Evolutionary conservation across 306 rosid genomes (phyloP).

Genomic region (Crotalaria pallida): DNA sequence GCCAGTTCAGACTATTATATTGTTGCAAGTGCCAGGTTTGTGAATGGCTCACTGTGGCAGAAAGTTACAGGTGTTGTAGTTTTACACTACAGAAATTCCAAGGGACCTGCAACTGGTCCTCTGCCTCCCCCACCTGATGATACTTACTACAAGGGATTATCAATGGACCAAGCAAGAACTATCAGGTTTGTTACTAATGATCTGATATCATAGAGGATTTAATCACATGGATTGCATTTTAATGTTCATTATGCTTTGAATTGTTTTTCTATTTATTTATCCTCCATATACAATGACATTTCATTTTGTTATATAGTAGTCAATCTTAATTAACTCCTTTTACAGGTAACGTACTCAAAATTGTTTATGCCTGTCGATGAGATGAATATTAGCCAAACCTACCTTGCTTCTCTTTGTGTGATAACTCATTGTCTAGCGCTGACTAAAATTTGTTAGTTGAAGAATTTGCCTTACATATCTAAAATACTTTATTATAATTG

Average conservation of each 20-base stretch:
- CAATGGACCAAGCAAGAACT: conserved; percentile 75
- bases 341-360: neutral
- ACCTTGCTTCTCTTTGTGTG: neutral
- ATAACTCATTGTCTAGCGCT: neutral
- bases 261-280: neutral
- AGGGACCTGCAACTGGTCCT: conserved; percentile 76
- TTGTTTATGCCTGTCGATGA: neutral
- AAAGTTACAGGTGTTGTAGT: conserved; percentile 84
- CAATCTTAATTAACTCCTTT: neutral
- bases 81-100: conserved; percentile 71
- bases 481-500: neutral
- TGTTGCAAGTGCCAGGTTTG: conserved; percentile 48
- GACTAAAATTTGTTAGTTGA: neutral
- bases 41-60: conserved; percentile 79
- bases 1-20: no score
- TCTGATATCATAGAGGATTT: neutral
- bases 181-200: conserved; percentile 55
- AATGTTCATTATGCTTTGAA: neutral
- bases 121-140: conserved; percentile 79
- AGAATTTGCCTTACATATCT: neutral
- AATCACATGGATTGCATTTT: neutral
- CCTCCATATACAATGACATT: neutral
- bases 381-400: neutral
- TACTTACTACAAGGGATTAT: conserved; percentile 43
- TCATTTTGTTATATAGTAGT: neutral